Conservation (phyloP, 108 stramenopile species). For the Pseudonitzschia multistriata region DNA sequence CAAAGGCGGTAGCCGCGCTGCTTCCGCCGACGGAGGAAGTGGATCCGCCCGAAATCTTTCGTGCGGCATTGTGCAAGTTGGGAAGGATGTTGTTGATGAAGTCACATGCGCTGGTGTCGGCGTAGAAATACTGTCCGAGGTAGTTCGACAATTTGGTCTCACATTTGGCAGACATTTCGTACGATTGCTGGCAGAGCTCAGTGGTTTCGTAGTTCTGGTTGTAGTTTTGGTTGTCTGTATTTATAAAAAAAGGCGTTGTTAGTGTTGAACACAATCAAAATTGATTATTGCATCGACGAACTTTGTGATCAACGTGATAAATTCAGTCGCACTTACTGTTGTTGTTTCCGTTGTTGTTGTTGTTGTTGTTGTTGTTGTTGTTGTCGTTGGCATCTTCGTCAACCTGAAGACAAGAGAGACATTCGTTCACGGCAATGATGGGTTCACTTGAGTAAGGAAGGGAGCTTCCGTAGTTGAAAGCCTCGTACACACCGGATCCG, state of each 20-base stretch:
- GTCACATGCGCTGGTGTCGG: slow-evolving; percentile 60
- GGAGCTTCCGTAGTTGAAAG: slow-evolving; percentile 50
- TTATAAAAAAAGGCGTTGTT: too few relatives aligned
- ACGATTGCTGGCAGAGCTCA: slow-evolving; percentile 63
- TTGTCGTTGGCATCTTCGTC: slow-evolving; percentile 40
- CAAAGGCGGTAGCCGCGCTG: slow-evolving; percentile 25
- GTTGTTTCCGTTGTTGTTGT: slow-evolving; percentile 3
- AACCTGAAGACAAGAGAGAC: slow-evolving; percentile 65
- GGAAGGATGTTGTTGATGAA: slow-evolving; percentile 64
- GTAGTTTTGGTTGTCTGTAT: slow-evolving; percentile 34
- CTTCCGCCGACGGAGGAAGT: neutral
- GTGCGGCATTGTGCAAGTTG: slow-evolving; percentile 30
- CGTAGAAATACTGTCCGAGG: slow-evolving; percentile 42
- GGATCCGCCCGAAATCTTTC: slow-evolving; percentile 14
- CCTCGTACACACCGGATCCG: slow-evolving; percentile 49
- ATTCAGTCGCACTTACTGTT: neutral
- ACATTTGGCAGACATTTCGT: slow-evolving; percentile 72
- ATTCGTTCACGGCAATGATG: slow-evolving; percentile 47
- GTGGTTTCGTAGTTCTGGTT: slow-evolving; percentile 41
- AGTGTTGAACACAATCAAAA: too few relatives aligned
- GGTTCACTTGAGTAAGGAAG: slow-evolving; percentile 59
- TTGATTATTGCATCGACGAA: too few relatives aligned
- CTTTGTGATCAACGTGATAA: neutral
- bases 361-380: slow-evolving; percentile 44
- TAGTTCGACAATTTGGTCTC: slow-evolving; percentile 45